Percentiles rank a stretch among this genome's conserved stretches.
These are phyloP conservation scores for Inga oerstediana DNA, from an alignment of 306 rosid species.

Conservation along the genomic window DNA sequence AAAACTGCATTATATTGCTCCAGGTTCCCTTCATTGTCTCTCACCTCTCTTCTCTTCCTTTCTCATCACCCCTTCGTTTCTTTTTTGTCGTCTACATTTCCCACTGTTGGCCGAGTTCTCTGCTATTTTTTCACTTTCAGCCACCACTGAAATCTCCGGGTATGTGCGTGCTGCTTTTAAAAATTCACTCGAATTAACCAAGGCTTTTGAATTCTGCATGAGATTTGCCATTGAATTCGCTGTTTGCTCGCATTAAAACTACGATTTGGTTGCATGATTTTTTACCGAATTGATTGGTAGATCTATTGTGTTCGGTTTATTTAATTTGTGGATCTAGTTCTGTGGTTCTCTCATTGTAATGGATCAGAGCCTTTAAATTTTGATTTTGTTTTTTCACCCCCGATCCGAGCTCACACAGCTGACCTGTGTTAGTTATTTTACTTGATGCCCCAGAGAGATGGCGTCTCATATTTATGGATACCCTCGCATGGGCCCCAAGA, in stretches of 20 bases:
- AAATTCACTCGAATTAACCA: not conserved
- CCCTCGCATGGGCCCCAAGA: slow-evolving; percentile 96
- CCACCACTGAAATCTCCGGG: not conserved
- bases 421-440: slow-evolving; percentile 31
- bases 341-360: not conserved
- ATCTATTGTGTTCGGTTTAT: slow-evolving; percentile 34
- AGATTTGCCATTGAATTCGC: not conserved
- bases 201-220: not conserved
- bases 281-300: not conserved
- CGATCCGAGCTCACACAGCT: not conserved
- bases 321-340: slow-evolving; percentile 36
- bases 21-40: not conserved
- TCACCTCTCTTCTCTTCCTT: not conserved
- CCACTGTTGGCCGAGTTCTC: not conserved
- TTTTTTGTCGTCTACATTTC: not conserved
- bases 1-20: not conserved
- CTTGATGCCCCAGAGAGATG: slow-evolving; percentile 54
- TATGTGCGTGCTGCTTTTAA: slow-evolving; percentile 6
- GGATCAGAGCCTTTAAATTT: slow-evolving; percentile 42
- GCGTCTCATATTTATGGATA: slow-evolving; percentile 94
- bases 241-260: not conserved
- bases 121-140: not conserved
- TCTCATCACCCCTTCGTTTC: not conserved
- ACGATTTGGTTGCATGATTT: not conserved
- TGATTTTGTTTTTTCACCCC: not conserved